Conservation (phyloP, 176 grass and related monocot species). For the Eleusine indica region DNA sequence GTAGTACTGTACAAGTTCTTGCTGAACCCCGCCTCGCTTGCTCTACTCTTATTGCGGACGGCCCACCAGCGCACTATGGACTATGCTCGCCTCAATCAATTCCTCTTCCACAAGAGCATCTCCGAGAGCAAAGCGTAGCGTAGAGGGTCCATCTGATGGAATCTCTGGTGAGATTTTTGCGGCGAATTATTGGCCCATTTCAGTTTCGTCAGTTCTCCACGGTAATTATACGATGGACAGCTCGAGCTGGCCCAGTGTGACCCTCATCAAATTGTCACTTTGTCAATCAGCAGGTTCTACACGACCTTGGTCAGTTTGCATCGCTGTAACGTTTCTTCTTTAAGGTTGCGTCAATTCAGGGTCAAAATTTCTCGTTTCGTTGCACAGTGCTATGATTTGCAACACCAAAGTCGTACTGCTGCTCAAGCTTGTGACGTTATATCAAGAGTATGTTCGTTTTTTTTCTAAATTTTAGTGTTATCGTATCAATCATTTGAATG, state of each 20-base stretch:
- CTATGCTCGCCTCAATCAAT: neutral
- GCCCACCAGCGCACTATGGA: neutral
- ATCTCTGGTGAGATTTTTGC: neutral
- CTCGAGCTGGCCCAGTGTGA: neutral
- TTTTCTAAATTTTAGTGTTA: too few species aligned
- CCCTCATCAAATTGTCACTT: neutral
- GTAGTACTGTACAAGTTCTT: neutral
- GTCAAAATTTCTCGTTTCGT: neutral
- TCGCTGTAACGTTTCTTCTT: neutral
- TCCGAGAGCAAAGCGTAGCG: neutral
- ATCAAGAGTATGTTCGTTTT: too few species aligned
- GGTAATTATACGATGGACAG: neutral
- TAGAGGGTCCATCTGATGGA: constrained; percentile 35
- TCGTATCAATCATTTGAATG: too few species aligned
- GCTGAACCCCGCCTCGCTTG: constrained; percentile 16
- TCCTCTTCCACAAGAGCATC: neutral
- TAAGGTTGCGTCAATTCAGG: neutral
- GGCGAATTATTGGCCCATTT: neutral
- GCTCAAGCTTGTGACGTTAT: too few species aligned
- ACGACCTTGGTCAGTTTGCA: neutral
- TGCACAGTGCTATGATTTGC: neutral
- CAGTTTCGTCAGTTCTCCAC: constrained; percentile 29
- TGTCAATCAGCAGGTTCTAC: neutral
- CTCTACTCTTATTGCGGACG: neutral
- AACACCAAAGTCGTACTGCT: neutral